Conservation (phyloP, 1,139 yeast species). For the Entelexis sorbosivorans region DNA sequence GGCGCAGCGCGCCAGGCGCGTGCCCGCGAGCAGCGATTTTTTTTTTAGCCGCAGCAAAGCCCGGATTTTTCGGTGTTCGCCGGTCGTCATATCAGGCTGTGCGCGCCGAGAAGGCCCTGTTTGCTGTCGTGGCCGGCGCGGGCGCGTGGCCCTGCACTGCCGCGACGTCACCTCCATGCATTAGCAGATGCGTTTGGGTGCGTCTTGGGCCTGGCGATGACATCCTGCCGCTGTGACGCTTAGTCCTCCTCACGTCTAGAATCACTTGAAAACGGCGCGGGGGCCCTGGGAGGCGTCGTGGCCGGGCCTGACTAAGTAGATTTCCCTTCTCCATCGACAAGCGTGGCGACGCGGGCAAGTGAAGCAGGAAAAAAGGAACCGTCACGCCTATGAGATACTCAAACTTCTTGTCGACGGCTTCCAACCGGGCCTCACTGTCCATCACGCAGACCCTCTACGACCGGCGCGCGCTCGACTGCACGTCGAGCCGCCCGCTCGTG, state of each 20-base stretch:
- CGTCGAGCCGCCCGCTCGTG: conserved; percentile 80
- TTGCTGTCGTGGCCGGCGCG: neutral
- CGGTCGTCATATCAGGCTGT: no score
- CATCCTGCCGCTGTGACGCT: conserved; percentile 1
- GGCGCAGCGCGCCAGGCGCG: no score
- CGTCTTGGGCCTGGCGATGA: conserved; percentile 2
- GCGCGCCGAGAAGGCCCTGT: neutral
- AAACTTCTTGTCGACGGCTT: conserved; percentile 64
- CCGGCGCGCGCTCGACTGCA: conserved; percentile 82
- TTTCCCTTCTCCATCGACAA: conserved; percentile 2
- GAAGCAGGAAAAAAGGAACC: neutral
- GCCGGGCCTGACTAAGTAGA: conserved; percentile 1
- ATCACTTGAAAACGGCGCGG: conserved; percentile 1
- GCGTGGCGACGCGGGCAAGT: conserved; percentile 8
- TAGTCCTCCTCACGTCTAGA: neutral
- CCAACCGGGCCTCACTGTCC: conserved; percentile 81
- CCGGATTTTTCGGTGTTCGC: no score
- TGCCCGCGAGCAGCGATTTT: no score
- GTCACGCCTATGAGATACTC: conserved; percentile 67
- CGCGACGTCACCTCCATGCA: conserved; percentile 3
- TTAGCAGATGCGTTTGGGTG: neutral
- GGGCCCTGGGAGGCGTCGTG: conserved; percentile 3
- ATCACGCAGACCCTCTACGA: conserved; percentile 84
- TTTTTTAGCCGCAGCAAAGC: no score
- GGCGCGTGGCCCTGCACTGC: neutral